Percentiles rank a stretch among this genome's conserved stretches.
These are phyloP conservation scores for Scenedesmus sp. DNA, from an alignment of 163 green algal genomes.

Conservation along the genomic window DNA sequence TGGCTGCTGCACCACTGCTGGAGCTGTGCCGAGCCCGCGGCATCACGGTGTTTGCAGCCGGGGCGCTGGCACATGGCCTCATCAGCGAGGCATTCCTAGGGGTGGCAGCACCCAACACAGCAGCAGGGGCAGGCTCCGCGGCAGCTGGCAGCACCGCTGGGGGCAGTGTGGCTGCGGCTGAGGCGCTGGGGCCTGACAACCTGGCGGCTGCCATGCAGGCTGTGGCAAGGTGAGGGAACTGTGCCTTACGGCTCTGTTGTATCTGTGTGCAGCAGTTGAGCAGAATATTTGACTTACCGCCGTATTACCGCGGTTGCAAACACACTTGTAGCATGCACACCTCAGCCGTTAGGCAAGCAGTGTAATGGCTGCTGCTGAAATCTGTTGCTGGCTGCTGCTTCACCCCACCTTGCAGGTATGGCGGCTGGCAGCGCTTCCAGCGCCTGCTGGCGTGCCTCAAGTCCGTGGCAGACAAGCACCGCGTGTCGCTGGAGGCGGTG, in stretches of 20 bases:
- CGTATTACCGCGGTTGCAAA: too few species aligned
- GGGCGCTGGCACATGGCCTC: slow-evolving; percentile 26
- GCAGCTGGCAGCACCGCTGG: neutral
- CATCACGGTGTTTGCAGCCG: slow-evolving; percentile 39
- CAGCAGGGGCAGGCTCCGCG: neutral
- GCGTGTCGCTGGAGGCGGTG: slow-evolving; percentile 15
- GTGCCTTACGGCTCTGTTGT: neutral
- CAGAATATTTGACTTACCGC: too few species aligned
- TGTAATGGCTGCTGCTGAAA: too few species aligned
- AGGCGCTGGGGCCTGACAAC: slow-evolving; percentile 29
- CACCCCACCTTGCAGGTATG: slow-evolving; percentile 15
- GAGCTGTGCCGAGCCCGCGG: neutral
- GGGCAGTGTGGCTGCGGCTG: neutral
- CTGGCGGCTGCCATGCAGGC: slow-evolving; percentile 16
- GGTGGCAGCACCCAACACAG: slow-evolving; percentile 25
- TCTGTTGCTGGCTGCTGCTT: neutral
- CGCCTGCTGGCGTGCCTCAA: slow-evolving; percentile 24
- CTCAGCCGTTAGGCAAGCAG: too few species aligned
- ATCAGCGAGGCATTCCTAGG: slow-evolving; percentile 43
- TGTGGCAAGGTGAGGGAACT: slow-evolving; percentile 29
- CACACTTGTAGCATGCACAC: too few species aligned
- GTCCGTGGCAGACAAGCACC: slow-evolving; percentile 28
- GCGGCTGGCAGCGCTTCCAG: slow-evolving; percentile 47
- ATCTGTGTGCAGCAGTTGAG: neutral
- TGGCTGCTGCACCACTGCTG: slow-evolving; percentile 19